A percentile compares a stretch with the other conserved stretches of the same genome.
Conservation (phyloP, 768 basidiomycete genomes). For the Cystobasidium tubakii region DNA sequence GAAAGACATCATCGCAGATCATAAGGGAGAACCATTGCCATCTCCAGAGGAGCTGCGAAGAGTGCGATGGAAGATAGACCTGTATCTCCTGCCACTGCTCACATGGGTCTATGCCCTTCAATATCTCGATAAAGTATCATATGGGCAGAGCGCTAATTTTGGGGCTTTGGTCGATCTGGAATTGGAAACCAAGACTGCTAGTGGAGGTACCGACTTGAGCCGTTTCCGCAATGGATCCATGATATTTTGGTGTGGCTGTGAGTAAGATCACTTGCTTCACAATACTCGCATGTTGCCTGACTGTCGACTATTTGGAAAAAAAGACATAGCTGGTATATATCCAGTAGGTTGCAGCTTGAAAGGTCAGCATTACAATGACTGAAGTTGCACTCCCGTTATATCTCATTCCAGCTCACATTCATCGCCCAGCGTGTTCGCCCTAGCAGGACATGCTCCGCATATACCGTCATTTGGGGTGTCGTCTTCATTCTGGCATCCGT, state of each 20-base stretch:
- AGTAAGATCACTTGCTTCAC: too few relatives aligned
- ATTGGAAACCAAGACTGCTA: neutral
- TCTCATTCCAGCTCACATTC: neutral
- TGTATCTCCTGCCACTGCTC: constrained; percentile 6
- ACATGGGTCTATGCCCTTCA: neutral
- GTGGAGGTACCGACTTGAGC: neutral
- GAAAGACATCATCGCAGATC: neutral
- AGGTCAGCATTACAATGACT: neutral
- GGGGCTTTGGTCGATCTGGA: constrained; percentile 3
- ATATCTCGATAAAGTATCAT: constrained; percentile 23
- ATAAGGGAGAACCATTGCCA: neutral
- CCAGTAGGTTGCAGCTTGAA: neutral
- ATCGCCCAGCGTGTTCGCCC: neutral
- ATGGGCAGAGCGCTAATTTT: constrained; percentile 17
- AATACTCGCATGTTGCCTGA: too few relatives aligned
- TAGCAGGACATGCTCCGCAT: constrained; percentile 9
- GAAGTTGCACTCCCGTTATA: too few relatives aligned
- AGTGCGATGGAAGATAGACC: constrained; percentile 13
- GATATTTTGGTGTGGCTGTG: constrained; percentile 15
- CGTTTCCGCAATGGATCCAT: constrained; percentile 9
- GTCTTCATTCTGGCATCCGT: neutral
- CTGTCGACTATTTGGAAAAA: too few relatives aligned
- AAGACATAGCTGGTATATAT: constrained; percentile 5
- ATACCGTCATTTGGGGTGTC: constrained; percentile 9
- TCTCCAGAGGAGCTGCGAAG: constrained; percentile 2